Percentiles rank a stretch among this genome's conserved stretches.
Conservation (phyloP, 1,139 yeast species). For the Hansenula sp. region DNA sequence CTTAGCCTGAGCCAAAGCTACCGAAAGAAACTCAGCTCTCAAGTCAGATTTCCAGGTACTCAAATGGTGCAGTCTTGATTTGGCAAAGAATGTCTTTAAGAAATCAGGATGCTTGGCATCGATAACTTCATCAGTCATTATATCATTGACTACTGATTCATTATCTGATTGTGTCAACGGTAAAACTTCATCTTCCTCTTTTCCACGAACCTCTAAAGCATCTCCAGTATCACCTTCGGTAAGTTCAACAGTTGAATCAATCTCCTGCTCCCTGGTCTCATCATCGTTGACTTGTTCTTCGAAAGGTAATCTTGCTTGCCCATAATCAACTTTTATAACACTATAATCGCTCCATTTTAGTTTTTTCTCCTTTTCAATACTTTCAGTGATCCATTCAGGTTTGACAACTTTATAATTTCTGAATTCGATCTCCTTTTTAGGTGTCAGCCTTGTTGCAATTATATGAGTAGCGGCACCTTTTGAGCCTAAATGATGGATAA, state of each 20-base stretch:
- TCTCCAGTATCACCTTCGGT: constrained; percentile 2
- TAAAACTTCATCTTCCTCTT: constrained; percentile 15
- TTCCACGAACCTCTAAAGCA: neutral
- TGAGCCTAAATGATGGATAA: constrained; percentile 61
- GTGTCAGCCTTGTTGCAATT: constrained; percentile 74
- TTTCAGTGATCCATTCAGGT: constrained; percentile 80
- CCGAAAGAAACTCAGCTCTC: constrained; percentile 45
- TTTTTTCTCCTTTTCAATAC: constrained; percentile 42
- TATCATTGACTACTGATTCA: constrained; percentile 5
- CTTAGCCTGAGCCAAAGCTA: constrained; percentile 18
- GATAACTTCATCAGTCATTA: constrained; percentile 13
- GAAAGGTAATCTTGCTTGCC: constrained; percentile 40
- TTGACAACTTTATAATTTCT: constrained; percentile 68
- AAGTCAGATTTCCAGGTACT: constrained; percentile 85
- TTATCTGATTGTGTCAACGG: constrained; percentile 20
- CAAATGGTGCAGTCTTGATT: constrained; percentile 83
- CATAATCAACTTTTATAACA: constrained; percentile 48
- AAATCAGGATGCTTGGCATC: constrained; percentile 82
- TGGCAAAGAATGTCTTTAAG: constrained; percentile 63
- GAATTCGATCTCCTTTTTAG: constrained; percentile 65
- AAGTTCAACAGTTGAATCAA: neutral
- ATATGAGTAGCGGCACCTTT: constrained; percentile 83
- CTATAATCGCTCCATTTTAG: constrained; percentile 70
- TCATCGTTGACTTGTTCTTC: constrained; percentile 4
- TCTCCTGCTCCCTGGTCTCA: no score